Evolutionary conservation across 2,329 filamentous ascomycete species (phyloP).

Genomic region (Botrytis medusae): DNA sequence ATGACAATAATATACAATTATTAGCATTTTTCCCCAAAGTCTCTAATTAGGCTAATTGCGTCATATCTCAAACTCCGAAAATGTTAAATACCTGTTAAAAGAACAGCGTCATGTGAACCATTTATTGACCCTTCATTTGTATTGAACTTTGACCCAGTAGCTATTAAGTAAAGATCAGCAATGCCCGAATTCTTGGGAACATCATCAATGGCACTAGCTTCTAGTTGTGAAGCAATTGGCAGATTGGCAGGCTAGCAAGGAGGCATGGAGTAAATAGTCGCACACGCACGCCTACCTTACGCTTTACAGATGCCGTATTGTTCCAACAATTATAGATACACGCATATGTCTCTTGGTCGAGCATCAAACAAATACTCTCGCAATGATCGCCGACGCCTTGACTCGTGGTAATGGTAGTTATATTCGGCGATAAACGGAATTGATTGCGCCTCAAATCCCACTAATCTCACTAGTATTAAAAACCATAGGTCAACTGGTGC

Average conservation of each 20-base stretch:
- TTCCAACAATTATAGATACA: not conserved
- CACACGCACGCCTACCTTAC: not conserved
- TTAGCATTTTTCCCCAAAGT: not conserved
- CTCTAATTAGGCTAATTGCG: not conserved
- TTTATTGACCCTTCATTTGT: not conserved
- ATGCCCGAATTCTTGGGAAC: not conserved
- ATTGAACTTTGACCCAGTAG: not conserved
- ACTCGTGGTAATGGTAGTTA: not conserved
- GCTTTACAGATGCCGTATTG: not conserved
- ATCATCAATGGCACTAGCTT: not conserved
- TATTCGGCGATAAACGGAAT: not conserved
- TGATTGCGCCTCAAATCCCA: not conserved
- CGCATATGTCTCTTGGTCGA: not conserved
- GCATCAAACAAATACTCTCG: too few species aligned
- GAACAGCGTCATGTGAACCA: constrained; percentile 1
- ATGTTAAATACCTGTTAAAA: not conserved
- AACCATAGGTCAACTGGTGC: not conserved
- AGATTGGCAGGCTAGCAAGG: not conserved
- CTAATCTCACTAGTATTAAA: constrained; percentile 6
- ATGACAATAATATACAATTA: not conserved
- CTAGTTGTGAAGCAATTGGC: not conserved
- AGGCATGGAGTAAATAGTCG: not conserved
- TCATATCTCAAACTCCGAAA: not conserved
- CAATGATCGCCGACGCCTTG: not conserved
- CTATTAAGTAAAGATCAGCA: not conserved